Evolutionary conservation across 2,329 filamentous ascomycete genomes (phyloP), one percentile per base, ranked within the genome.

Genomic region (Xylariales sp.): DNA sequence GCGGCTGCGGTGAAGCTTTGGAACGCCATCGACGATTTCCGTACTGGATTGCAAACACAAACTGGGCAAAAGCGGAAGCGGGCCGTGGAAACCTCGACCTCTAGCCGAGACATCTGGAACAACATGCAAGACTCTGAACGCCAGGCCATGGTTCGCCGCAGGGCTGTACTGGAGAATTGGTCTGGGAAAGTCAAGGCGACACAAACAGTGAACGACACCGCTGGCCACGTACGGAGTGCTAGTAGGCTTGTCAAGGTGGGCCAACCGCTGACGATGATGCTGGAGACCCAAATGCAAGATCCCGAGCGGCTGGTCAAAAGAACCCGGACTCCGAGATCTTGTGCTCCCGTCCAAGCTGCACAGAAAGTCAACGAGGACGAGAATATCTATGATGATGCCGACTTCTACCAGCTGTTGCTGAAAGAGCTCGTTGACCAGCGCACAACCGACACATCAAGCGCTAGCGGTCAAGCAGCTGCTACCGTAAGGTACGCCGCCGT

Each of bases 361-460:
- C 67, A 66, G 48, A 76, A 78, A 56, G 56, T 80, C 18, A 63
- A 67, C 8, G 74, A 83, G 51, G 80, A 82, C 54, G 60, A 63
- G 1, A 65, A 71, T 15, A 81, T 95, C 51, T 98, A 93, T 68
- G 91, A 97, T 59, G 93, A 98, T 54, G 88, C 87, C 9, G 83
- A 94, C 59, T 96, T 97, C 63, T 98, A 98, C 66, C 88, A 95
- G 60, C 70, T 93, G 11, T 76, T 98, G 2, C 78, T 98, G 20
- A 94, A 95, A 61, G 88, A 95, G 57, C 80, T 98, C 2, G 85
- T 98, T 8, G 88, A 95, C 58, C 88, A 94, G 60, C 84, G 91
- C 45, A 86, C 86, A 52, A 74, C 81, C 1, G 85, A 89, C 38
- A 76, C 77, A 7, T 74, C 59, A 41, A 69, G 61, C 37, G 64